Percentiles rank a stretch among this genome's conserved stretches.
Evolutionary conservation across 495 filamentous ascomycete genomes (phyloP).

Genomic region (Niebla homalea): DNA sequence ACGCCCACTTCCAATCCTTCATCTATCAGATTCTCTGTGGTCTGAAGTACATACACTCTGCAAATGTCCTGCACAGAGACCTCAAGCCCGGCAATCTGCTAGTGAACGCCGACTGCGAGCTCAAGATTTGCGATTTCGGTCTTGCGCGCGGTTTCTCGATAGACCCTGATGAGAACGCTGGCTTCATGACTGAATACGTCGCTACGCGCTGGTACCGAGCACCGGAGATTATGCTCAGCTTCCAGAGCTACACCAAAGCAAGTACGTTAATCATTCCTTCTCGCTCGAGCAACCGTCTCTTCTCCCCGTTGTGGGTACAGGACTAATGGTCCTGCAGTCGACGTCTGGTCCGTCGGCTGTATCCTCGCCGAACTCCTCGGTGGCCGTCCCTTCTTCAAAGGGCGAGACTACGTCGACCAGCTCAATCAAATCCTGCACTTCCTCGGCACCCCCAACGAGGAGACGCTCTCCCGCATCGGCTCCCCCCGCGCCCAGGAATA

Average conservation of each 20-base stretch:
- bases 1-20: slow-evolving; percentile 92
- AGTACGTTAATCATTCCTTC: slow-evolving; percentile 46
- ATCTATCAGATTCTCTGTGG: slow-evolving; percentile 93
- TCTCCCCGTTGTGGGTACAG: neutral
- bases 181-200: slow-evolving; percentile 99
- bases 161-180: slow-evolving; percentile 94
- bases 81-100: slow-evolving; percentile 93
- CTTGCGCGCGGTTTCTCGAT: slow-evolving; percentile 91
- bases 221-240: slow-evolving; percentile 98
- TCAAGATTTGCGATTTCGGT: slow-evolving; percentile 98
- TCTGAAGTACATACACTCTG: slow-evolving; percentile 96
- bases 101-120: slow-evolving; percentile 96
- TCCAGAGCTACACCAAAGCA: slow-evolving; percentile 99
- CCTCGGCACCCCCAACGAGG: slow-evolving; percentile 89
- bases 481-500: slow-evolving; percentile 96
- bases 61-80: slow-evolving; percentile 92
- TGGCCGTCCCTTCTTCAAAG: slow-evolving; percentile 97
- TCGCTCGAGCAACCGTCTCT: neutral
- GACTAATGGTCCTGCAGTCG: slow-evolving; percentile 45
- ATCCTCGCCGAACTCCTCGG: slow-evolving; percentile 94
- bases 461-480: slow-evolving; percentile 86
- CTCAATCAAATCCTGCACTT: slow-evolving; percentile 98
- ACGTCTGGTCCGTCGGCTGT: slow-evolving; percentile 98
- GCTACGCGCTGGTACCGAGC: slow-evolving; percentile 98
- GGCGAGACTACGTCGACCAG: slow-evolving; percentile 96